Evolutionary conservation across 768 basidiomycete genomes (phyloP).

Genomic region (Imleria badia): DNA sequence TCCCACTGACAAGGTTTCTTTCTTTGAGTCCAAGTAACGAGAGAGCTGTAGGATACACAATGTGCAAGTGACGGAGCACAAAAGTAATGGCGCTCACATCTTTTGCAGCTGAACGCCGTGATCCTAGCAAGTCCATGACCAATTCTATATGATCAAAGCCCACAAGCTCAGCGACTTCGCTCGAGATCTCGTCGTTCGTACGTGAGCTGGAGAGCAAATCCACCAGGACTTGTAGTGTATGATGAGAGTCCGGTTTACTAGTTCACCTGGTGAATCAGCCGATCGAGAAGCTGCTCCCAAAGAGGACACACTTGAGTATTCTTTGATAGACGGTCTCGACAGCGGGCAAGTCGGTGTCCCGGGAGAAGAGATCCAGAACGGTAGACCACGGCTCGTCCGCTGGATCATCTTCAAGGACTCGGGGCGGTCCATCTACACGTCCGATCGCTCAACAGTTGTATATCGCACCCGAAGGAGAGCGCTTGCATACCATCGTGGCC

Average conservation of each 20-base stretch:
- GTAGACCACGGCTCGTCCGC: conserved; percentile 27
- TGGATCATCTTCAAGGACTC: conserved; percentile 9
- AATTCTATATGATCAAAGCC: conserved; percentile 86
- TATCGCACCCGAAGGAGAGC: neutral
- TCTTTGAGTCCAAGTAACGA: neutral
- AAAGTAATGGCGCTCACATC: conserved; percentile 41
- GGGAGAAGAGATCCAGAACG: conserved; percentile 34
- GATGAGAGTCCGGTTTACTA: conserved; percentile 13
- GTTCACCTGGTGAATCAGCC: conserved; percentile 7
- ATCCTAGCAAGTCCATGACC: conserved; percentile 64
- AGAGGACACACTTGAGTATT: conserved; percentile 16
- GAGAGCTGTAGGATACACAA: conserved; percentile 16
- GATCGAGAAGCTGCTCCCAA: neutral
- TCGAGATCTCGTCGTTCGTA: conserved; percentile 71
- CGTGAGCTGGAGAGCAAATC: conserved; percentile 48
- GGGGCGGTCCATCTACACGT: conserved; percentile 15
- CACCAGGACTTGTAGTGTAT: conserved; percentile 22
- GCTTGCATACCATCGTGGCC: conserved; percentile 17
- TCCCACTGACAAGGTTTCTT: conserved; percentile 1
- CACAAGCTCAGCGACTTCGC: conserved; percentile 72
- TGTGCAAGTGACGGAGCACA: neutral
- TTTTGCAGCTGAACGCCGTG: conserved; percentile 47
- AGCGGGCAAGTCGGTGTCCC: neutral
- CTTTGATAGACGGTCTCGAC: conserved; percentile 8
- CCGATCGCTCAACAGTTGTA: conserved; percentile 3